Evolutionary conservation across 1,139 yeast species (phyloP).

Genomic region (Magnusiomyces fungicola): DNA sequence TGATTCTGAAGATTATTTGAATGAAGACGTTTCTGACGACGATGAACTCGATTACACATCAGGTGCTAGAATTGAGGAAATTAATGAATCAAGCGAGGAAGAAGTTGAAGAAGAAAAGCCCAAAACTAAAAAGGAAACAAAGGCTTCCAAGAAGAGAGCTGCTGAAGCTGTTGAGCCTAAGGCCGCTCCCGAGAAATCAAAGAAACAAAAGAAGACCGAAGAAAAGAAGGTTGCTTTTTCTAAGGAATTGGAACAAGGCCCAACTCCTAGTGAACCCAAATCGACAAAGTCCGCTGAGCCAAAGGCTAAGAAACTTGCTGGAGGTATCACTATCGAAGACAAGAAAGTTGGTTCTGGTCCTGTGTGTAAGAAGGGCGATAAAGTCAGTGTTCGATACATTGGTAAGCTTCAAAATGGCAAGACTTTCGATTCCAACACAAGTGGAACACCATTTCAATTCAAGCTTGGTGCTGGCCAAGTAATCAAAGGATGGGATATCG

Average conservation of each 20-base stretch:
- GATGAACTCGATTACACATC: slow-evolving; percentile 53
- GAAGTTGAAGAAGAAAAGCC: slow-evolving; percentile 47
- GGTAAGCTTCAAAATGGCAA: slow-evolving; percentile 96
- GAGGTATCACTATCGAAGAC: slow-evolving; percentile 92
- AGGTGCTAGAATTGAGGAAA: slow-evolving; percentile 22
- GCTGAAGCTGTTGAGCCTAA: slow-evolving; percentile 30
- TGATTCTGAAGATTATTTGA: slow-evolving; percentile 36
- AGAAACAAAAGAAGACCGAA: slow-evolving; percentile 35
- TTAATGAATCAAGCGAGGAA: slow-evolving; percentile 36
- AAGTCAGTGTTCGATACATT: slow-evolving; percentile 93
- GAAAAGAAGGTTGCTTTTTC: slow-evolving; percentile 79
- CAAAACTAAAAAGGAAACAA: slow-evolving; percentile 38
- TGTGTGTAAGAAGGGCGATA: slow-evolving; percentile 79
- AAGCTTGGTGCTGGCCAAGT: slow-evolving; percentile 96
- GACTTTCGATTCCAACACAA: slow-evolving; percentile 93
- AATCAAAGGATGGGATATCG: slow-evolving; percentile 96
- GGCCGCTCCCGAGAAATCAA: slow-evolving; percentile 34
- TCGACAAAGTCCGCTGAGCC: slow-evolving; percentile 16
- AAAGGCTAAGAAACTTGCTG: slow-evolving; percentile 62
- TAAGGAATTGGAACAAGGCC: slow-evolving; percentile 90
- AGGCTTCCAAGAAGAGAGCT: slow-evolving; percentile 38
- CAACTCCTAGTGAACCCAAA: slow-evolving; percentile 33
- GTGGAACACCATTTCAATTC: slow-evolving; percentile 92
- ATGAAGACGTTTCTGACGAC: slow-evolving; percentile 61
- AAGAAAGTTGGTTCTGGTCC: slow-evolving; percentile 84